Conservation (phyloP, 2,329 filamentous ascomycete genomes). For the Penicillium sp. region DNA sequence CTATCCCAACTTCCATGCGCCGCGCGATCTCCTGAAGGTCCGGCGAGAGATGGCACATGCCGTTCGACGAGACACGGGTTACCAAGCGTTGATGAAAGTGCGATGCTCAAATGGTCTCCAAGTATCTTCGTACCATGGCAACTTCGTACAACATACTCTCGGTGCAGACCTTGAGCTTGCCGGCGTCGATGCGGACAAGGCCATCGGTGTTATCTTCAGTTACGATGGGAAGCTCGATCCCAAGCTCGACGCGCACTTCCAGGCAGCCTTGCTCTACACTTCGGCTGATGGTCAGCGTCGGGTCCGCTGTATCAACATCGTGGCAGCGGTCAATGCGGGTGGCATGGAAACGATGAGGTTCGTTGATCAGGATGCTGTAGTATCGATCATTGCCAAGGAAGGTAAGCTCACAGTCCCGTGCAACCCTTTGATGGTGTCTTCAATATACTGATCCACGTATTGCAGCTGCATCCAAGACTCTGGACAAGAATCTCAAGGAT, state of each 20-base stretch:
- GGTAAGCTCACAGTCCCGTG: constrained; percentile 30
- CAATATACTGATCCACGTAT: constrained; percentile 19
- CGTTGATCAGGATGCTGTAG: constrained; percentile 91
- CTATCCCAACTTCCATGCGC: constrained; percentile 91
- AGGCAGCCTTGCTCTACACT: constrained; percentile 89
- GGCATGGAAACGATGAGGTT: constrained; percentile 82
- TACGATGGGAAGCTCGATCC: constrained; percentile 97
- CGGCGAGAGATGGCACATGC: constrained; percentile 80
- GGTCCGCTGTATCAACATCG: constrained; percentile 87
- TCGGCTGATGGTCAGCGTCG: constrained; percentile 82
- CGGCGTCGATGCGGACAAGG: constrained; percentile 87
- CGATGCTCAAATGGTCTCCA: constrained; percentile 95
- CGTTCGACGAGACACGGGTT: constrained; percentile 84
- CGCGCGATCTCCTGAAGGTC: constrained; percentile 77
- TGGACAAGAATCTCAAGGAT: constrained; percentile 73
- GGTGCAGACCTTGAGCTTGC: constrained; percentile 93
- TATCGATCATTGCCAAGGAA: constrained; percentile 85
- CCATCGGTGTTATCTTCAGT: constrained; percentile 81
- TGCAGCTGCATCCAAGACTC: constrained; percentile 71
- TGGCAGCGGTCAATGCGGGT: constrained; percentile 83
- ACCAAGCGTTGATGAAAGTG: constrained; percentile 96
- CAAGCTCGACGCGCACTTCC: constrained; percentile 96
- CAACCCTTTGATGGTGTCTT: neutral
- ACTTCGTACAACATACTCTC: constrained; percentile 93
- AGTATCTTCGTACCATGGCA: constrained; percentile 88